Evolutionary conservation across 441 rosid genomes (phyloP).

Genomic region (Populus hybrid): DNA sequence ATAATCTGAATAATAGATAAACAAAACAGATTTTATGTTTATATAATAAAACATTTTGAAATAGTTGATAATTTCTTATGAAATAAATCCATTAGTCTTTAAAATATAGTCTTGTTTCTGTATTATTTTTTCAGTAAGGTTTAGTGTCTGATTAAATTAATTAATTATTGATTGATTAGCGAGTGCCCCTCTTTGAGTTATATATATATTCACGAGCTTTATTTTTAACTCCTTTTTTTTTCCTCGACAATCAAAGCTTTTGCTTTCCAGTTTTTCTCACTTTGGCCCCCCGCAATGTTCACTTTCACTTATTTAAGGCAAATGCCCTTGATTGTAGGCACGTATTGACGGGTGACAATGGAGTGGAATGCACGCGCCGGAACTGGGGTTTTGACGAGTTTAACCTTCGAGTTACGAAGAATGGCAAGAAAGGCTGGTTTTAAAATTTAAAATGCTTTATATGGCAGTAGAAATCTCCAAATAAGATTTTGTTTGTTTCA

Average conservation of each 20-base stretch:
- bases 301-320: slow-evolving; percentile 5
- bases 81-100: too few species aligned
- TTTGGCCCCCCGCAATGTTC: slow-evolving; percentile 24
- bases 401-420: slow-evolving; percentile 4
- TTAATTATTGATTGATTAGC: neutral
- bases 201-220: neutral
- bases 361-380: neutral
- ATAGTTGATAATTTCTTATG: too few species aligned
- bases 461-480: neutral
- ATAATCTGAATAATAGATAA: too few species aligned
- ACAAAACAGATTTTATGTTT: too few species aligned
- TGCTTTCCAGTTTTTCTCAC: slow-evolving; percentile 13
- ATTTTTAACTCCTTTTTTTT: neutral
- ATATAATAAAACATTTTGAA: too few species aligned
- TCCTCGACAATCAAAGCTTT: slow-evolving; percentile 15
- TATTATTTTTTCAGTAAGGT: neutral
- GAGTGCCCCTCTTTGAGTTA: neutral
- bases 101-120: neutral
- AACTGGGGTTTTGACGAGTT: slow-evolving; percentile 13
- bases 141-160: neutral
- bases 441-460: neutral
- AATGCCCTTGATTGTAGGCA: slow-evolving; percentile 20
- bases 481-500: neutral
- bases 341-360: slow-evolving; percentile 4
- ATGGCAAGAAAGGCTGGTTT: neutral